Evolutionary conservation across 192 early-diverging fungal species (phyloP), one percentile per base, ranked within the genome.

Genomic region (Podila verticillata): DNA sequence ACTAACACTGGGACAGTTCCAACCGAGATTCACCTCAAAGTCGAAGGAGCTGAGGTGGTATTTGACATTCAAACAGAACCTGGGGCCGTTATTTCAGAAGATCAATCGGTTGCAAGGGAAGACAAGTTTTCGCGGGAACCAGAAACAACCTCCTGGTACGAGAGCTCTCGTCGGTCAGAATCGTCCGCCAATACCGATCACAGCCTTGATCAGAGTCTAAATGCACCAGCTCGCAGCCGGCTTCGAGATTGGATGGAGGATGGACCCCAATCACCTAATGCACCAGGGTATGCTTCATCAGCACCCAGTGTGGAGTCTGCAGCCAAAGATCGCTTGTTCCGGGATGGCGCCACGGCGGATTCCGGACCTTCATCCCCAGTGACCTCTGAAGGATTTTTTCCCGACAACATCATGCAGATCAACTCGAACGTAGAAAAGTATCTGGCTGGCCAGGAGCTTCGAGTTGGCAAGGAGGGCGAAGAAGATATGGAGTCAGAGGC

Each of bases 1-100:
- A 92, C 90, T 35, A 99, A 98, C 74, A 84, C 96, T 22, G 89
- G 92, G 48, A 93, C 94, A 13, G 63, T 79, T 10, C 87, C 92
- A 0, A 80, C 97, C 5, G 94, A 95, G 31, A 86, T 99, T 51
- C 87, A 87, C 39, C 93, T 98, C 60, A 84, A 70, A 51, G 84
- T 84, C 31, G 89, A 89, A 39, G 84, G 84, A 19, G 88, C 90
- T 13, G 88, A 91, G 34, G 82, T 89, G 19, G 70, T 84, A n/a
- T 89, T 88, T 75, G 84, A 88, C 60, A 85, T 89, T 54, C 87
- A 86, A 36, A 83, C 68, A 17, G 77, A 84, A 10, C 51, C 77
- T 1, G 75, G 58, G 15, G 29, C 75, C 15, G 75, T 62, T 7
- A 9, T 68, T 3, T 26, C 66, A 12, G 70, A 72, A 35, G 31